Base-by-base conservation (phyloP, 768 basidiomycete genomes). In the Termitomyces sp. region DNA sequence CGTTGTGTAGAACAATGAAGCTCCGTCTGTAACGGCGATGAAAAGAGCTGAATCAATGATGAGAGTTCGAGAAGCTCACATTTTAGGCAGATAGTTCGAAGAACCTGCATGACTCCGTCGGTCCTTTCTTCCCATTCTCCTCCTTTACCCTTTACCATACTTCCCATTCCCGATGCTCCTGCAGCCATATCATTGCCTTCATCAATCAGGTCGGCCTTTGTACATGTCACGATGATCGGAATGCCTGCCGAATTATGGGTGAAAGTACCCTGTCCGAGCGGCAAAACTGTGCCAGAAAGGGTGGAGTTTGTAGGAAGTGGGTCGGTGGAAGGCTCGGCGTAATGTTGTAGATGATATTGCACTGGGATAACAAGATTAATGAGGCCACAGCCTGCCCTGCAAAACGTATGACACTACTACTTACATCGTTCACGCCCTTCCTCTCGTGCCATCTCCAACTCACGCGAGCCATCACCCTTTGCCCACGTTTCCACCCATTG, bases 111-210 rank as follows among this genome's bases (percentile, higher is more conserved):
- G 5, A 98, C 80, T 44, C 91, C 90, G 70, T 99, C 97, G 45
- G 94, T 96, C 67, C 90, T 81, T 73, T 99, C 97, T 73, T 99
- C 97, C 92, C 92, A 94, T 68, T 92, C 91, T 11, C 87, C 90
- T 1, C 93, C 92, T 71, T 94, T 94, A 3, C 92, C 92, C 74
- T 93, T 94, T 4, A 94, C 89, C 90, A 94, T 91, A 15, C 88
- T 89, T 24, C 92, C 91, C 87, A 94, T 93, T 0, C 91, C 91
- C 0, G 90, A 84, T 1, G 89, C 78, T 42, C 93, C 93, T 6
- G 86, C 87, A 18, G 83, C 85, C 59, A 88, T 79, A 67, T 91
- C 90, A 66, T 80, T 82, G 7, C 84, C 83, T 51, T 92, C 92
- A 71, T 98, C 94, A 61, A 98, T 96, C 62, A 94, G 72, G 73